Conservation (phyloP, 495 filamentous ascomycete species). For the Xanthoparmelia taractica region DNA sequence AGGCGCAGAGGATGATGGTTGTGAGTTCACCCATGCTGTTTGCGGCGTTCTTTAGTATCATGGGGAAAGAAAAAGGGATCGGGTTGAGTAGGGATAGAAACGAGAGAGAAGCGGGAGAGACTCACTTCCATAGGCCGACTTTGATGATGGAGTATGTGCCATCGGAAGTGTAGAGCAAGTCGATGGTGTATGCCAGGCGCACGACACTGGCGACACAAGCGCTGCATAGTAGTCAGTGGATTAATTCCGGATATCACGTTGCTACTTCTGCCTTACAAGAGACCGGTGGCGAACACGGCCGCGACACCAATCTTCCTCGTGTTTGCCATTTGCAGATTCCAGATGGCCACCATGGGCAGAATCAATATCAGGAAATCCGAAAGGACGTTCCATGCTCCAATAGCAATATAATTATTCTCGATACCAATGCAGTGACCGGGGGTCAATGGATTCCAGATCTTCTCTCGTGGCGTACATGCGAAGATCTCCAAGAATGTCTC, state of each 20-base stretch:
- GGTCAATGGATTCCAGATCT: slow-evolving; percentile 10
- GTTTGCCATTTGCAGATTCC: slow-evolving; percentile 4
- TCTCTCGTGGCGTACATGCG: slow-evolving; percentile 5
- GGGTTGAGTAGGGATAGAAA: neutral
- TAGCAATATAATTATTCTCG: slow-evolving; percentile 6
- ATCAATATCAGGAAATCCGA: slow-evolving; percentile 7
- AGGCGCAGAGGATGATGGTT: neutral
- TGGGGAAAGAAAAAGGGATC: neutral
- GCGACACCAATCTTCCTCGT: neutral
- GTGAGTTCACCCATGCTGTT: slow-evolving; percentile 4
- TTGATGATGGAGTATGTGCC: slow-evolving; percentile 1
- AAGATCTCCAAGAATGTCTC: slow-evolving; percentile 8
- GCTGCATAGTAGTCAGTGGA: neutral
- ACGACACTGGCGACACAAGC: slow-evolving; percentile 12
- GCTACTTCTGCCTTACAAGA: neutral
- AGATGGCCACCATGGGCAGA: slow-evolving; percentile 1
- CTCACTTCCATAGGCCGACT: slow-evolving; percentile 10
- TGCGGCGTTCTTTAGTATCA: neutral
- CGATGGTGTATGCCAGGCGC: slow-evolving; percentile 9
- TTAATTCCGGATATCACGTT: neutral
- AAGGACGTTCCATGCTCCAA: neutral
- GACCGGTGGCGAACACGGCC: neutral
- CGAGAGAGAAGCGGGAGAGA: neutral
- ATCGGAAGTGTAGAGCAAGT: slow-evolving; percentile 2
- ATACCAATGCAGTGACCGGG: slow-evolving; percentile 8